phyloP scores from a whole-genome alignment of 2,329 filamentous ascomycete species.

The Lizonia empirigonia region DNA sequence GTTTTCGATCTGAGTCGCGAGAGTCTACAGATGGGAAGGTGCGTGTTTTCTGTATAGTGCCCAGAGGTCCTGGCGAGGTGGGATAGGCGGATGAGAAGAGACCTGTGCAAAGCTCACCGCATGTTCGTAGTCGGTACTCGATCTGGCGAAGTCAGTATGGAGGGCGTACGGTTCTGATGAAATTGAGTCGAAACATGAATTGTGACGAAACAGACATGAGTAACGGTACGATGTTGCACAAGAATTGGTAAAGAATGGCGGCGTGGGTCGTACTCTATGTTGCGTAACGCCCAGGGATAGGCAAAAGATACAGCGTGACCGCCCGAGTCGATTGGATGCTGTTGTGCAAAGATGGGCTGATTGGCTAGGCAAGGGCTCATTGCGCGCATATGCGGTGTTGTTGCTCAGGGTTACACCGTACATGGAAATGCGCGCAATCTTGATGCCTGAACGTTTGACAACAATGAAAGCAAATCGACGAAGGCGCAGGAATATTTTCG shows the following conservation, averaged over 20 bases:
- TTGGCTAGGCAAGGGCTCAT: conserved; percentile 12
- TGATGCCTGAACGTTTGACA: conserved; percentile 25
- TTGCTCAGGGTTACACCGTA: conserved; percentile 14
- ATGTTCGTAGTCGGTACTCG: conserved; percentile 74
- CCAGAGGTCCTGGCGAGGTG: conserved; percentile 51
- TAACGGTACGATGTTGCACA: neutral
- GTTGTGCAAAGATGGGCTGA: conserved; percentile 12
- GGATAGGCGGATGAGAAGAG: conserved; percentile 74
- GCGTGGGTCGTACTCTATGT: no score
- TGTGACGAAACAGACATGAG: neutral
- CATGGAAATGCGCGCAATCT: conserved; percentile 21
- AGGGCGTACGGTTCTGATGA: neutral
- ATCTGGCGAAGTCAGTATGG: conserved; percentile 58
- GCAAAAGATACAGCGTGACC: neutral
- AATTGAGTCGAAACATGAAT: neutral
- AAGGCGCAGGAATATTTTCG: no score
- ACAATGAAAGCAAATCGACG: conserved; percentile 8
- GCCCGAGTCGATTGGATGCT: neutral
- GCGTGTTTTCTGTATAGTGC: conserved; percentile 60
- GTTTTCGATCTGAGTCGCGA: conserved; percentile 62
- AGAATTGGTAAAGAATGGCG: no score
- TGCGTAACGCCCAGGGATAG: conserved; percentile 2
- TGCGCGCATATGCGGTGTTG: conserved; percentile 10
- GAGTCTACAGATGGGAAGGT: conserved; percentile 64
- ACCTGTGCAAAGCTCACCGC: conserved; percentile 78